These are phyloP conservation scores for Sedum album DNA, from an alignment of 164 flowering plant species.

Conservation along the genomic window DNA sequence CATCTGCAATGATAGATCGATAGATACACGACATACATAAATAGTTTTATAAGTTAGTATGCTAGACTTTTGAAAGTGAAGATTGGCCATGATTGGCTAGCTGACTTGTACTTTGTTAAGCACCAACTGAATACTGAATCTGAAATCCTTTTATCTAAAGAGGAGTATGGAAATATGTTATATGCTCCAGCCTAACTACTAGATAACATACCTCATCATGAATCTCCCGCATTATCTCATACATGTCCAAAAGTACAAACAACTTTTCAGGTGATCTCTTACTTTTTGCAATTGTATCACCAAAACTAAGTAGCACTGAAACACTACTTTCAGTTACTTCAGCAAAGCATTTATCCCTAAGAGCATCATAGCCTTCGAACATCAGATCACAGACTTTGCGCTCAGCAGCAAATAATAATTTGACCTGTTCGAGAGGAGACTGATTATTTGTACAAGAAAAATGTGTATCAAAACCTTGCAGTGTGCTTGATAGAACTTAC, in stretches of 20 bases:
- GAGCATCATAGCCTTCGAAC: slow-evolving; percentile 73
- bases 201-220: slow-evolving; percentile 64
- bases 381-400: slow-evolving; percentile 81
- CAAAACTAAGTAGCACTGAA: slow-evolving; percentile 29
- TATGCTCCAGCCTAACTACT: neutral
- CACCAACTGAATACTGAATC: no score
- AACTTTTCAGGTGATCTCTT: slow-evolving; percentile 98
- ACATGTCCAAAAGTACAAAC: slow-evolving; percentile 30
- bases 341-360: slow-evolving; percentile 79
- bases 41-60: neutral
- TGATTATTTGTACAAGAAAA: slow-evolving; percentile 12
- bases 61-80: neutral
- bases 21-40: neutral
- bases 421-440: slow-evolving; percentile 55
- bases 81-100: neutral
- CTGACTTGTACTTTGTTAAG: neutral
- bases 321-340: slow-evolving; percentile 83
- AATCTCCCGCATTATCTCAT: slow-evolving; percentile 89
- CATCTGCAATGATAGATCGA: slow-evolving; percentile 32
- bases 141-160: neutral
- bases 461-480: neutral
- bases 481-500: slow-evolving; percentile 26
- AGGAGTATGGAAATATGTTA: neutral
- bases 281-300: slow-evolving; percentile 95
- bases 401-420: slow-evolving; percentile 84